Conservation (phyloP, 164 flowering plant species). For the Vitis riparia region DNA sequence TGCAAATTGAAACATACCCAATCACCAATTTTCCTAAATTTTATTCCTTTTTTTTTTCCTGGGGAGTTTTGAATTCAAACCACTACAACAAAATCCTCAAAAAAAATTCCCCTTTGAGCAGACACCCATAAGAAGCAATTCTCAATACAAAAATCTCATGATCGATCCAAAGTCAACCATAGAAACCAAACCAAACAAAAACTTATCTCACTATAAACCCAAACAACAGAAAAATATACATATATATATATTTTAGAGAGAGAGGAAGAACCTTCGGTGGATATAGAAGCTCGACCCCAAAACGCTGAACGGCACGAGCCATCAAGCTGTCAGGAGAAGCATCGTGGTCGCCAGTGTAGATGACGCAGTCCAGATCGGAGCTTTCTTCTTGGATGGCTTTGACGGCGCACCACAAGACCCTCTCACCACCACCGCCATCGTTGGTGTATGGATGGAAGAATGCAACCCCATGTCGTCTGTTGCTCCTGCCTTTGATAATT, state of each 20-base stretch:
- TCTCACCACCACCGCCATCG: conserved; percentile 98
- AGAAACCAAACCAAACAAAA: conserved; percentile 2
- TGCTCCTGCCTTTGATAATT: conserved; percentile 28
- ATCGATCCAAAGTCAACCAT: no score
- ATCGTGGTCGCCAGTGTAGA: conserved; percentile 87
- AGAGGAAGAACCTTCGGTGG: conserved; percentile 60
- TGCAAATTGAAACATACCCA: no score
- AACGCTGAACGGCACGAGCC: conserved; percentile 77
- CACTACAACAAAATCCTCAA: no score
- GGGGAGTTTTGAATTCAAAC: no score
- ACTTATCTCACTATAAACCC: neutral
- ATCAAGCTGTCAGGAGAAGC: conserved; percentile 62
- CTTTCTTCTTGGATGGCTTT: conserved; percentile 77
- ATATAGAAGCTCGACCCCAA: conserved; percentile 66
- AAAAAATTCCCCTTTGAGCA: no score
- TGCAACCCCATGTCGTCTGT: conserved; percentile 54
- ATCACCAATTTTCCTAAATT: no score
- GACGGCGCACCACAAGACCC: conserved; percentile 96
- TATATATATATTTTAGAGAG: neutral
- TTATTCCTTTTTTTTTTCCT: no score
- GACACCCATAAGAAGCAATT: no score
- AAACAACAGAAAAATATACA: neutral
- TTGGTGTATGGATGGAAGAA: conserved; percentile 98
- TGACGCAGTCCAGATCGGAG: conserved; percentile 64
- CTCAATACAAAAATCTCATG: no score